A percentile compares a stretch with the other conserved stretches of the same genome.
These are phyloP conservation scores for Rickenella mellea DNA, from an alignment of 768 basidiomycete genomes.

Conservation along the genomic window DNA sequence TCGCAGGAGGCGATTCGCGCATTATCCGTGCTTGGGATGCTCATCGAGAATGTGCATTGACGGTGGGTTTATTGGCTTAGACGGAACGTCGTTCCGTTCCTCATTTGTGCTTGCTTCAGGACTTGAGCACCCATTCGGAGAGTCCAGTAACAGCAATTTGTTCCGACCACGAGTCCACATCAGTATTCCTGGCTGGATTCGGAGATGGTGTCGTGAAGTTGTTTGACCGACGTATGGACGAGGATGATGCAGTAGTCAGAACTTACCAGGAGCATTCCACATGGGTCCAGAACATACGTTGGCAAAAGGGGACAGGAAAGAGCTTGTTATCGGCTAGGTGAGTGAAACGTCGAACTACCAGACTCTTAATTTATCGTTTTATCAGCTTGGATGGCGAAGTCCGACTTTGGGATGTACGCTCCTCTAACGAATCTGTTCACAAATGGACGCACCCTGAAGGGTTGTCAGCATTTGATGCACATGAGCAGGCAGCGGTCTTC, in stretches of 20 bases:
- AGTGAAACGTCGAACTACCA: slow-evolving; percentile 12
- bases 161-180: slow-evolving; percentile 66
- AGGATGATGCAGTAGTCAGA: slow-evolving; percentile 74
- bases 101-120: slow-evolving; percentile 34
- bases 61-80: slow-evolving; percentile 36
- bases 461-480: slow-evolving; percentile 79
- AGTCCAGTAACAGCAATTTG: slow-evolving; percentile 82
- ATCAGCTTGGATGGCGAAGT: slow-evolving; percentile 80
- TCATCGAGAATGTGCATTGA: slow-evolving; percentile 68
- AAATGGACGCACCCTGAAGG: slow-evolving; percentile 63
- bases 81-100: not conserved
- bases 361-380: not conserved
- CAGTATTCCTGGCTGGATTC: slow-evolving; percentile 83
- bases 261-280: slow-evolving; percentile 69
- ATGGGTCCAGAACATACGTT: slow-evolving; percentile 87
- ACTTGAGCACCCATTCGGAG: slow-evolving; percentile 81
- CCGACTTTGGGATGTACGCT: slow-evolving; percentile 84
- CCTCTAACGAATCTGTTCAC: slow-evolving; percentile 44
- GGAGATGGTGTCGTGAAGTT: slow-evolving; percentile 85
- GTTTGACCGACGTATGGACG: slow-evolving; percentile 84
- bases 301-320: slow-evolving; percentile 58
- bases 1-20: slow-evolving; percentile 88
- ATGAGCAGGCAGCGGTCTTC: slow-evolving; percentile 74
- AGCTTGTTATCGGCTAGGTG: slow-evolving; percentile 86
- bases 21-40: slow-evolving; percentile 94